Evolutionary conservation across 495 filamentous ascomycete species (phyloP).

Genomic region (Xylaria scruposa): DNA sequence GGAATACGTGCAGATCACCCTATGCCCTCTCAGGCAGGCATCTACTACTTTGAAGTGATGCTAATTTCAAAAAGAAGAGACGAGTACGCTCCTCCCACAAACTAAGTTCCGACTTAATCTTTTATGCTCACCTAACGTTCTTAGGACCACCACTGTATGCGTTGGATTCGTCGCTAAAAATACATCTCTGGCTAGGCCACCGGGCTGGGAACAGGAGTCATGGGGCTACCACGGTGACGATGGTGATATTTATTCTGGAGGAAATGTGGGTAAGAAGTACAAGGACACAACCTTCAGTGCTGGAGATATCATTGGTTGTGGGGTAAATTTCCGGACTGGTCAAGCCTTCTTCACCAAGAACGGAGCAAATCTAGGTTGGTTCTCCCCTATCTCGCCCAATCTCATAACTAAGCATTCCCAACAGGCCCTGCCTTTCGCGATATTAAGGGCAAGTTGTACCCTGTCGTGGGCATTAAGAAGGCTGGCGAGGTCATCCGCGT

Average conservation of each 20-base stretch:
- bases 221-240: constrained; percentile 99
- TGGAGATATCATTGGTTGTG: constrained; percentile 89
- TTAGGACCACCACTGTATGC: constrained; percentile 77
- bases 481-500: constrained; percentile 79
- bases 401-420: constrained; percentile 8
- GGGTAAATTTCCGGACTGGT: constrained; percentile 89
- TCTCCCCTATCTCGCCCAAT: not conserved
- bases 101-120: constrained; percentile 11
- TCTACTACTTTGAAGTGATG: constrained; percentile 97
- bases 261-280: constrained; percentile 76
- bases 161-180: constrained; percentile 84
- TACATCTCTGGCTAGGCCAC: constrained; percentile 79
- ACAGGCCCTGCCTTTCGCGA: constrained; percentile 82
- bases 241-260: constrained; percentile 81
- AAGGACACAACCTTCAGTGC: constrained; percentile 67
- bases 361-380: constrained; percentile 75
- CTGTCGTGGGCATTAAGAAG: constrained; percentile 93
- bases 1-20: constrained; percentile 84
- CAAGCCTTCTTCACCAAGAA: constrained; percentile 96
- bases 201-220: constrained; percentile 94
- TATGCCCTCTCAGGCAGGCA: constrained; percentile 90
- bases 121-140: constrained; percentile 32
- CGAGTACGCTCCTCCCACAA: constrained; percentile 64
- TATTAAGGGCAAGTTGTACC: constrained; percentile 76
- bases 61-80: constrained; percentile 85